Evolutionary conservation across 192 early-diverging fungal genomes (phyloP), one percentile per base, ranked within the genome.

Genomic region (Coemansia sp.): DNA sequence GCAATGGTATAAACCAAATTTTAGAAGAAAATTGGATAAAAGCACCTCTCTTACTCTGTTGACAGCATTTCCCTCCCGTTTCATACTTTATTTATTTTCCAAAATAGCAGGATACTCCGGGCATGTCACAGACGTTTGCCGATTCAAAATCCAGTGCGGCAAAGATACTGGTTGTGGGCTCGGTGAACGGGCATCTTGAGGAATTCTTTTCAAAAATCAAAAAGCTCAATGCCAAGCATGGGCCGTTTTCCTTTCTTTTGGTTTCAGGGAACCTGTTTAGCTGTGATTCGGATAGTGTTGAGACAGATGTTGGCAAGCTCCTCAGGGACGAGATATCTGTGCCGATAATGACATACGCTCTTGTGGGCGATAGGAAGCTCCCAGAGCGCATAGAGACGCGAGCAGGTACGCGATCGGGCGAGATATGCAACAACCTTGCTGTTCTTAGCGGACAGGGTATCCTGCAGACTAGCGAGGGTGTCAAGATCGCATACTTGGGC

Each of bases 231-330:
- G 57, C 70, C 7, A 95, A 94, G 68, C 84, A 91, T 61, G 93
- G 93, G 0, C 94, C 94, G 7, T 97, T 97, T 65, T 90, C 92
- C 30, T 62, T 93, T 25, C 69, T 93, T 23, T 80, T 97, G 6
- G 87, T 90, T 36, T 82, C 84, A 0, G 94, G 94, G 17, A 91
- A 94, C 74, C 87, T 97, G 34, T 94, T 94, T 75, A 79, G 72
- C 14, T 62, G 68, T 54, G 63, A 57, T 20, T 15, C 54, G 6
- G 70, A 83, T 19, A n/a, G n/a, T n/a, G 68, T 79, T 23, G 79
- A 71, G 1, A 59, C 75, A 17, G 69, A 79, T 17, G 68, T 78
- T 14, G 72, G 82, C 14, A 68, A 79, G 4, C 60, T 92, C n/a
- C 62, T 89, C 37, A 75, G 77, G 45, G 71, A 82, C 33, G 84